These are phyloP conservation scores for Pseudocohnilembus persalinus DNA, from an alignment of 169 alveolate genomes.

Conservation along the genomic window DNA sequence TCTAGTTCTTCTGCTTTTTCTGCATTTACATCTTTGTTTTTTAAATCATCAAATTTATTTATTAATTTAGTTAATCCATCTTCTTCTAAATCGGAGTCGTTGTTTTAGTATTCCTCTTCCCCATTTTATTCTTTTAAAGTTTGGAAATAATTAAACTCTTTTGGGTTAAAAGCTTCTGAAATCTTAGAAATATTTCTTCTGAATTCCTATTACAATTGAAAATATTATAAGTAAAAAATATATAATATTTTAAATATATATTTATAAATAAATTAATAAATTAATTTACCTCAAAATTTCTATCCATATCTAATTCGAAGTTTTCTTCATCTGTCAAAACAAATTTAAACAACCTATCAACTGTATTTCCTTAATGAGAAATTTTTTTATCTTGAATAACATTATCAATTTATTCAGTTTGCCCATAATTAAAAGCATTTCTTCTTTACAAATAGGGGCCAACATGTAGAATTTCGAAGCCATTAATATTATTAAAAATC, in stretches of 20 bases:
- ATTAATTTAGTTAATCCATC: constrained; percentile 1
- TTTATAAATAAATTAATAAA: too few species aligned
- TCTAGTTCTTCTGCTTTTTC: constrained; percentile 1
- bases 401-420: too few species aligned
- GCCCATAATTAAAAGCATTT: not conserved
- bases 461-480: not conserved
- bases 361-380: not conserved
- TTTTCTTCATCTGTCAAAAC: constrained; percentile 6
- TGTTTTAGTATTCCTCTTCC: not conserved
- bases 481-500: not conserved
- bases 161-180: not conserved
- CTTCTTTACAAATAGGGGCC: not conserved
- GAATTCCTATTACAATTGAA: not conserved
- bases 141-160: constrained; percentile 11
- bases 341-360: not conserved
- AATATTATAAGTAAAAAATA: too few species aligned
- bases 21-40: not conserved
- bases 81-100: constrained; percentile 1
- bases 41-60: constrained; percentile 8
- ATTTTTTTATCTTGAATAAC: too few species aligned
- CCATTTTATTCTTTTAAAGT: constrained; percentile 15
- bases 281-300: constrained; percentile 7
- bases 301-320: constrained; percentile 28
- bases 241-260: too few species aligned
- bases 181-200: not conserved